Base-by-base conservation (phyloP, 2,329 filamentous ascomycete genomes). In the Trichoderma polysporum region DNA sequence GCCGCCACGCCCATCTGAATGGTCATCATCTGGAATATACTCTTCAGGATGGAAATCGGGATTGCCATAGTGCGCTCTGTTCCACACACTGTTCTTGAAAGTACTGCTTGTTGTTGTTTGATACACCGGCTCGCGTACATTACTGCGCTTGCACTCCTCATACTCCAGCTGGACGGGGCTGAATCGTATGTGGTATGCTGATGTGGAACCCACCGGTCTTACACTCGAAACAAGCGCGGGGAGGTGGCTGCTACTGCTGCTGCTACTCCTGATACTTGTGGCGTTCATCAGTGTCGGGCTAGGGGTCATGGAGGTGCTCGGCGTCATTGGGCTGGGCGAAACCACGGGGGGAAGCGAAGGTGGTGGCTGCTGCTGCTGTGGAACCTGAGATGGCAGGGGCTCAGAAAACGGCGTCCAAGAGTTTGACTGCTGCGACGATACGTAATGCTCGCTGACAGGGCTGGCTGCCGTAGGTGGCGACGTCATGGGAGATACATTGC, bases 41-140 rank as follows among this genome's bases (percentile, higher is more conserved):
- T 81, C 79, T 66, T 82, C 80, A 0, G 80, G 80, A 39, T 81
- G 80, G 57, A 82, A 82, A 50, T 82, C 81, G 2, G 86, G 86
- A 70, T 90, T 91, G 68, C 87, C 87, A 71, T 87, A 90, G 73
- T 91, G 88, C 0, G 88, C 88, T 54, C 84, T 84, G 71, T 90
- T 90, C 77, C 86, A 89, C 64, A 90, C 86, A 61, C 85, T 88
- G 70, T 90, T 89, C 72, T 88, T 88, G 73, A 90, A 90, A 1
- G 85, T 86, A 57, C 80, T 84, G 59, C 80, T 84, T 2, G 86
- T 89, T 62, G 81, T 81, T 3, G 79, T 76, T 15, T 79, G 76
- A 60, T 84, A 83, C 4, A 80, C 77, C n/a, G 83, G 81, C 66
- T 85, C 84, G 1, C 74, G 73, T n/a, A 78, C 76, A 52, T 74